Conservation (phyloP, 1,284 basidiomycete genomes). For the Athelia psychrophila region DNA sequence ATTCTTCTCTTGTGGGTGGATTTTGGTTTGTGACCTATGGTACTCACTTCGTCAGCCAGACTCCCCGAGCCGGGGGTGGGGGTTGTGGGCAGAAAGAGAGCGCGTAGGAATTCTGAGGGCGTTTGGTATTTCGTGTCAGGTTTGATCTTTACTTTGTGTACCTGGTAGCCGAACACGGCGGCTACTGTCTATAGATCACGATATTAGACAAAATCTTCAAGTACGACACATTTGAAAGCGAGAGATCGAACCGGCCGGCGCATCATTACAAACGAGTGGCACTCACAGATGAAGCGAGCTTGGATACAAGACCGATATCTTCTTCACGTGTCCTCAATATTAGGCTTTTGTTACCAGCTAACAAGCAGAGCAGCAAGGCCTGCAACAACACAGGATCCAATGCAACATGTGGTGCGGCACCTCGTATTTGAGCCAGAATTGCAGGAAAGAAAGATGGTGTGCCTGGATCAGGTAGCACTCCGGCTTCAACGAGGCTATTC, state of each 20-base stretch:
- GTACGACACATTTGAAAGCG: too few relatives aligned
- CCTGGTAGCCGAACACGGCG: conserved; percentile 53
- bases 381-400: conserved; percentile 63
- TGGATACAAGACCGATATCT: conserved; percentile 54
- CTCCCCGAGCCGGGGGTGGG: conserved; percentile 11
- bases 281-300: conserved; percentile 56
- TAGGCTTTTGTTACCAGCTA: conserved; percentile 58
- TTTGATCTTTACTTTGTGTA: conserved; percentile 55
- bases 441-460: conserved; percentile 51
- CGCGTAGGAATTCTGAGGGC: conserved; percentile 44
- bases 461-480: conserved; percentile 32
- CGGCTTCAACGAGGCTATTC: conserved; percentile 3
- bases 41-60: conserved; percentile 27
- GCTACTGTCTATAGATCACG: conserved; percentile 49
- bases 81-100: conserved; percentile 44
- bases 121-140: conserved; percentile 21
- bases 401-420: conserved; percentile 42
- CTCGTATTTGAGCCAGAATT: conserved; percentile 43
- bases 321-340: conserved; percentile 60
- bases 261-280: conserved; percentile 7
- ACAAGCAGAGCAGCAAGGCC: conserved; percentile 60
- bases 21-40: conserved; percentile 16
- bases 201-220: not conserved
- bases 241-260: too few relatives aligned
- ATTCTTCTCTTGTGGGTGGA: conserved; percentile 4